Base-by-base conservation (phyloP, 345 rosid genomes). In the Eucalyptus urophylla region DNA sequence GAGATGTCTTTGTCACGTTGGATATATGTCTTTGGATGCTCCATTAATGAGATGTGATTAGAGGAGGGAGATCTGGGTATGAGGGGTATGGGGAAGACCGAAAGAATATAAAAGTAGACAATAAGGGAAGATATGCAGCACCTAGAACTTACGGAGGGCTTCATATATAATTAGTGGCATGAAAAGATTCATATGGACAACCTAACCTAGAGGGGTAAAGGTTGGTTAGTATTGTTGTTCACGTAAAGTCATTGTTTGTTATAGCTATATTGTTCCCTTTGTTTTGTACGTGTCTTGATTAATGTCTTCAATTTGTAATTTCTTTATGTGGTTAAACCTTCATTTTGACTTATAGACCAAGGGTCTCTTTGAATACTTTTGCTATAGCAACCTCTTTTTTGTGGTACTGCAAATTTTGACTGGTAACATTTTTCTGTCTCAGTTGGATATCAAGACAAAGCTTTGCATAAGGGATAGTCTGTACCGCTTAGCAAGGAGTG, bases 381-480 rank as follows among this genome's bases (percentile, higher is more conserved):
- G 8, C 16, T 1, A 6, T 72, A 11, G 47, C 29, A 40, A 25
- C 47, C 47, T 40, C 47, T 76, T 47, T 76, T 22, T 76, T 14
- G 14, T 76, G 47, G 85, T 11, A 76, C 16, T 88, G 86, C 72
- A 14, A 19, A n/a, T 8, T 9, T 31, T 87, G n/a, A 58, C 40
- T n/a, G 25, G 14, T 45, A 21, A 87, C 49, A 14, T 16, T 24
- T 58, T 43, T 62, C 33, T 87, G 87, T 83, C 58, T 65, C 95
- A 97, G 99, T 92, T 97, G 98, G 99, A 97, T 92, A 91, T 94
- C 89, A 92, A 95, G 94, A 96, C 98, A 89, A 97, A 96, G 91
- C 94, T 97, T 86, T 96, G 98, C 94, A 96, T 96, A 93, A 93
- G 99, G 92, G 99, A 96, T 90, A 96, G 98, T 91, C 93, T 97